phyloP scores from a whole-genome alignment of 2,329 filamentous ascomycete species.

The Aspergillus transmontanensis region DNA sequence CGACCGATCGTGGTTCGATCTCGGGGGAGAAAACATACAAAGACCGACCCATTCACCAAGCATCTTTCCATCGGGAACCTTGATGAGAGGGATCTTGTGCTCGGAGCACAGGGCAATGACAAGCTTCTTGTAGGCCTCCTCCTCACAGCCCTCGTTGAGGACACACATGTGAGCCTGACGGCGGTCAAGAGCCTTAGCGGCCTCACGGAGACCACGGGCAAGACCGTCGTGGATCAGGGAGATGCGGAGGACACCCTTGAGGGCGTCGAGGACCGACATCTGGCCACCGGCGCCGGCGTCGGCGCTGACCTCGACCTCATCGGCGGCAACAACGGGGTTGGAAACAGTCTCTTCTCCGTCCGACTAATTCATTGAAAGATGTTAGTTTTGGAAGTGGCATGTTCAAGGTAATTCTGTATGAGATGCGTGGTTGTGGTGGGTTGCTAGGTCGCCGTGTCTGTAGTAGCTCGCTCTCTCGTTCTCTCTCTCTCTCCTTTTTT shows the following conservation, averaged over 20 bases:
- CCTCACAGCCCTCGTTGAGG: constrained; percentile 99
- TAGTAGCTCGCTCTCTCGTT: background rate
- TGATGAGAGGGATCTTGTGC: constrained; percentile 99
- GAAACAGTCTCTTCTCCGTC: constrained; percentile 99
- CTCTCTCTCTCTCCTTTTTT: background rate
- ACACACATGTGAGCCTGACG: constrained; percentile 99
- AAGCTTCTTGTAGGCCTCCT: constrained; percentile 99
- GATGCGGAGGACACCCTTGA: constrained; percentile 98
- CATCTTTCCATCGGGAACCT: constrained; percentile 99
- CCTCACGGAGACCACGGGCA: constrained; percentile 96
- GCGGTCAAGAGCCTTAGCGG: constrained; percentile 97
- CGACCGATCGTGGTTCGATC: background rate
- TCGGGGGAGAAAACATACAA: constrained; percentile 68
- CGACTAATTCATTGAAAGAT: constrained; percentile 64
- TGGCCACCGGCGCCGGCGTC: constrained; percentile 70
- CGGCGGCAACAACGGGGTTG: constrained; percentile 67
- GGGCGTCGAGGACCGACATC: constrained; percentile 97
- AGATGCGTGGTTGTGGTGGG: background rate
- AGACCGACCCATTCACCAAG: constrained; percentile 99
- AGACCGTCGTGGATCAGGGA: constrained; percentile 99
- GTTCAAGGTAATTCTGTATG: constrained; percentile 1
- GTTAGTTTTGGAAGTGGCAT: constrained; percentile 6
- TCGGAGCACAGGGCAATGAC: constrained; percentile 97
- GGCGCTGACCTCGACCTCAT: constrained; percentile 94
- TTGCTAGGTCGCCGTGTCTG: background rate